Evolutionary conservation across 108 stramenopile genomes (phyloP).

Genomic region (Fistulifera solaris): DNA sequence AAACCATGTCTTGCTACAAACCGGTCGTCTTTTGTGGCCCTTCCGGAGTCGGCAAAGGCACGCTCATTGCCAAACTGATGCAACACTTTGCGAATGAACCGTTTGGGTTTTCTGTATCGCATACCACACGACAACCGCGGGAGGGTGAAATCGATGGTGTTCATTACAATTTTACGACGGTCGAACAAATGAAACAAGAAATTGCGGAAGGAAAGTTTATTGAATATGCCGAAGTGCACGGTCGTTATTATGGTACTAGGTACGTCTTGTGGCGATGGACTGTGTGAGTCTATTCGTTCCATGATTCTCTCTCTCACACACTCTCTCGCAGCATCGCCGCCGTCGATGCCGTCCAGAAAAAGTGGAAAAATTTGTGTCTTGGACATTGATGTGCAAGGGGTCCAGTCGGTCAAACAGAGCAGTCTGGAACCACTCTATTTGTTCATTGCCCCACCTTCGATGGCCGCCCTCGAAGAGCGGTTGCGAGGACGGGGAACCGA

Average conservation of each 20-base stretch:
- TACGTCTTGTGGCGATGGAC: neutral
- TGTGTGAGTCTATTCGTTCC: neutral
- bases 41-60: conserved; percentile 36
- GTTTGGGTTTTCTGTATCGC: conserved; percentile 84
- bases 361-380: conserved; percentile 86
- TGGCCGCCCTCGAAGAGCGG: conserved; percentile 80
- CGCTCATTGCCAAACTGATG: conserved; percentile 68
- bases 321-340: conserved; percentile 38
- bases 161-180: conserved; percentile 87
- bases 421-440: conserved; percentile 43
- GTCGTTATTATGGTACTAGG: conserved; percentile 91
- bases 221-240: conserved; percentile 91
- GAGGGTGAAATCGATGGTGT: conserved; percentile 77
- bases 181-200: conserved; percentile 73
- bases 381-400: conserved; percentile 90
- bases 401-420: conserved; percentile 52
- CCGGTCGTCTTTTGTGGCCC: conserved; percentile 59
- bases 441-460: conserved; percentile 89
- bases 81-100: conserved; percentile 54
- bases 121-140: conserved; percentile 89
- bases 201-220: conserved; percentile 73
- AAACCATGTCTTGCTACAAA: too few relatives aligned
- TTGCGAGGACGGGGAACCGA: conserved; percentile 88
- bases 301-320: neutral
- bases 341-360: conserved; percentile 69